Conservation (phyloP, 2,329 filamentous ascomycete species). For the Volutella citrinella region DNA sequence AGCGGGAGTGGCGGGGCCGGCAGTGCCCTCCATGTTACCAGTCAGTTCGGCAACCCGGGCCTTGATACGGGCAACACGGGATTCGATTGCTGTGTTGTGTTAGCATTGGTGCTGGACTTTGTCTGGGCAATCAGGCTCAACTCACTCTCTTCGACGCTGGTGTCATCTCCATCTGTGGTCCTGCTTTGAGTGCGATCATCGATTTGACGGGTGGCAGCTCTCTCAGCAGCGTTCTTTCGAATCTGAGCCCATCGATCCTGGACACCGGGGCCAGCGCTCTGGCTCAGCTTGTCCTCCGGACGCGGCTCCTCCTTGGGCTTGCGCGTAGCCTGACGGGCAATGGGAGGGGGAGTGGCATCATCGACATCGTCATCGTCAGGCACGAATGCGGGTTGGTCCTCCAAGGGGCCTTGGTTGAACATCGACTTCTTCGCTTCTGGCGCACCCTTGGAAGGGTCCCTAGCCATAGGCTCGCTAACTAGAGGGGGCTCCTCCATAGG, state of each 20-base stretch:
- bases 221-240: slow-evolving; percentile 86
- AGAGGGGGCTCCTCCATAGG: slow-evolving; percentile 21
- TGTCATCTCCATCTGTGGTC: slow-evolving; percentile 68
- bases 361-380: slow-evolving; percentile 55
- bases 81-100: slow-evolving; percentile 75
- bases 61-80: slow-evolving; percentile 95
- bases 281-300: slow-evolving; percentile 33
- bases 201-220: slow-evolving; percentile 62
- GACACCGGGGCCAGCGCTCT: slow-evolving; percentile 32
- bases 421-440: slow-evolving; percentile 43
- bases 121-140: slow-evolving; percentile 23
- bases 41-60: slow-evolving; percentile 94
- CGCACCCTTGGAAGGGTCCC: slow-evolving; percentile 17
- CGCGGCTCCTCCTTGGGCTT: slow-evolving; percentile 23
- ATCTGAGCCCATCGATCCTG: slow-evolving; percentile 94
- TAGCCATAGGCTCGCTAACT: slow-evolving; percentile 17
- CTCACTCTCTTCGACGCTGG: slow-evolving; percentile 93
- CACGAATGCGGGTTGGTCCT: slow-evolving; percentile 81
- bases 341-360: slow-evolving; percentile 52
- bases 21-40: slow-evolving; percentile 67
- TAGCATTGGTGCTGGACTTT: slow-evolving; percentile 13
- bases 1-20: slow-evolving; percentile 35
- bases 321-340: slow-evolving; percentile 39
- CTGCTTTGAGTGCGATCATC: slow-evolving; percentile 63
- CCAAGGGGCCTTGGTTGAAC: slow-evolving; percentile 87